Evolutionary conservation across 805 yeast genomes (phyloP), one percentile per base, ranked within the genome.

Genomic region (Saccharomycopsis capsularis): DNA sequence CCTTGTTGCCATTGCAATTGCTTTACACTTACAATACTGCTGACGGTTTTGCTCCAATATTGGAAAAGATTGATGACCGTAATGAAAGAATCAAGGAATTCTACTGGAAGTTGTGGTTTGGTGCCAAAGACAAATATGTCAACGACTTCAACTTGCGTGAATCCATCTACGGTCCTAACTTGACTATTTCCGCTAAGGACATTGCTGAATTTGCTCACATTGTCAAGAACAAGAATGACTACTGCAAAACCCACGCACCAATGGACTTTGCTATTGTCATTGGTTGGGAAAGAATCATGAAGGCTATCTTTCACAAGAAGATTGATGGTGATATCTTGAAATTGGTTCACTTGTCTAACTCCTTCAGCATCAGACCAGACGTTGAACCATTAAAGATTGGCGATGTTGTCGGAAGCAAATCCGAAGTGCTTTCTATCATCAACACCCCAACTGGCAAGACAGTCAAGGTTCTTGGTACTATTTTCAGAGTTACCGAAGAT

Each of bases 261-360:
- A 91, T 93, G 98, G 99, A 93, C 73, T 93, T 90, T 64, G 98
- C 99, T 44, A 93, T 93, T 66, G 97, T 93, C 51, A 79, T 90
- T 59, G 98, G 99, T 41, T 93, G 99, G 99, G 85, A 84, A 71
- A 95, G 97, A 44, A 91, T 93, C 64, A 91, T 93, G 73, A 88
- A 85, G 73, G 90, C 97, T n/a, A 86, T 93, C 59, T 93, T 93
- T 93, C 99, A 99, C 48, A 79, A 79, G 64, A 80, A 82, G 55
- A 95, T 93, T 60, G 98, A 95, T 66, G 99, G 99, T 69, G 99
- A 93, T 66, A 75, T 93, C 63, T 75, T 93, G 70, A 85, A 83
- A 66, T 77, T 93, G 62, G 99, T 93, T 49, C 99, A 93, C 67
- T 74, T 93, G 68, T 86, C 96, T 45, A 93, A 93, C 68, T 90